phyloP scores from a whole-genome alignment of 1,284 basidiomycete genomes.

The Sporisorium scitamineum region DNA sequence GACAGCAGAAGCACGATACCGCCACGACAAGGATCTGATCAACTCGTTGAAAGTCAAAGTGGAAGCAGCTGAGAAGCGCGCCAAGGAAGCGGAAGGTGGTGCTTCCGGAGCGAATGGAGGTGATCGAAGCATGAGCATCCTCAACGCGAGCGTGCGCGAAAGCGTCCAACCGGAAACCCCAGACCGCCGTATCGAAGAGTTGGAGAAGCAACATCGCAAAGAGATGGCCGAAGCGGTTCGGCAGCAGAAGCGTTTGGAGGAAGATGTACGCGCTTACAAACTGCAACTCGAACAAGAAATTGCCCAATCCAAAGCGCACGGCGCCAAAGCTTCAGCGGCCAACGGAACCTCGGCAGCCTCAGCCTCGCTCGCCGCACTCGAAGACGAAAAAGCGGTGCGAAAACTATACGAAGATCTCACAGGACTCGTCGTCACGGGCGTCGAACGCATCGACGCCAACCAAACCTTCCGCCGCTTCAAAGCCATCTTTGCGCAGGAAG shows the following conservation, averaged over 20 bases:
- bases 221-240: constrained; percentile 33
- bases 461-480: constrained; percentile 47
- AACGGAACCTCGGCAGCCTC: constrained; percentile 11
- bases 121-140: constrained; percentile 42
- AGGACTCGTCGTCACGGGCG: constrained; percentile 59
- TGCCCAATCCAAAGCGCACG: constrained; percentile 33
- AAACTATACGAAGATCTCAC: constrained; percentile 68
- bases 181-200: constrained; percentile 21
- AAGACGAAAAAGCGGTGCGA: constrained; percentile 61
- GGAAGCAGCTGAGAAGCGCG: constrained; percentile 47
- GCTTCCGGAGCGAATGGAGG: constrained; percentile 2
- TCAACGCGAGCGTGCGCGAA: constrained; percentile 35
- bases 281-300: constrained; percentile 52
- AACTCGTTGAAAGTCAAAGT: constrained; percentile 50
- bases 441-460: constrained; percentile 36
- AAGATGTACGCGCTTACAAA: constrained; percentile 44
- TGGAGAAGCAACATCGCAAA: constrained; percentile 35
- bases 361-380: constrained; percentile 25
- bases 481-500: constrained; percentile 59
- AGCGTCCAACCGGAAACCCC: constrained; percentile 32
- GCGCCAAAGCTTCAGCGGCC: background rate
- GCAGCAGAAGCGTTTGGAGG: constrained; percentile 30
- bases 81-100: constrained; percentile 22
- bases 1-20: constrained; percentile 54
- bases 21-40: constrained; percentile 46